Conservation (phyloP, 192 early-diverging fungal genomes). For the Mortierella hygrophila region DNA sequence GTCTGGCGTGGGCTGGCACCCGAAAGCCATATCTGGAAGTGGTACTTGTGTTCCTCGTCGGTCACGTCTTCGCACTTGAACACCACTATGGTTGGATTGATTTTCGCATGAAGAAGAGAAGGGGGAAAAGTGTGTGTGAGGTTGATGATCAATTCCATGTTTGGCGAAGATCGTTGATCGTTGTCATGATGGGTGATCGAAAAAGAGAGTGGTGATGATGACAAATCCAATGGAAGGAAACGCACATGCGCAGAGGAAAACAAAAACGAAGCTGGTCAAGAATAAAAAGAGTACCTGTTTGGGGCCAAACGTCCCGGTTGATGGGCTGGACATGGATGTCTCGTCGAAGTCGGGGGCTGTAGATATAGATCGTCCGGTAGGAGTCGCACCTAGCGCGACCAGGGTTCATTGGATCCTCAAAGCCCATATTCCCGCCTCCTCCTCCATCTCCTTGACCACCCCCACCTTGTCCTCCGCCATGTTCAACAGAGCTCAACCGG, state of each 20-base stretch:
- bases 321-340: slow-evolving; percentile 33
- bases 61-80: slow-evolving; percentile 17
- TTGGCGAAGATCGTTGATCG: too few relatives aligned
- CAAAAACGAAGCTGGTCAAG: background rate
- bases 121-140: background rate
- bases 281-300: slow-evolving; percentile 17
- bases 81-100: slow-evolving; percentile 9
- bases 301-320: slow-evolving; percentile 19
- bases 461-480: background rate
- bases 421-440: background rate
- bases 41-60: slow-evolving; percentile 20
- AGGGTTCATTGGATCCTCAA: slow-evolving; percentile 11
- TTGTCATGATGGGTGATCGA: too few relatives aligned
- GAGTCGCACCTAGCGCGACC: slow-evolving; percentile 9
- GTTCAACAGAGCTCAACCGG: background rate
- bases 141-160: background rate
- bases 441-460: background rate
- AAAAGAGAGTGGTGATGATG: background rate
- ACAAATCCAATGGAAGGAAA: background rate
- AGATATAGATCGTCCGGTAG: slow-evolving; percentile 42
- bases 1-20: slow-evolving; percentile 27
- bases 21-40: slow-evolving; percentile 43
- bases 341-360: slow-evolving; percentile 28
- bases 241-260: background rate
- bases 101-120: background rate